Percentiles rank a stretch among this genome's conserved stretches.
Conservation (phyloP, 495 filamentous ascomycete genomes). For the Penicillium antarcticum region DNA sequence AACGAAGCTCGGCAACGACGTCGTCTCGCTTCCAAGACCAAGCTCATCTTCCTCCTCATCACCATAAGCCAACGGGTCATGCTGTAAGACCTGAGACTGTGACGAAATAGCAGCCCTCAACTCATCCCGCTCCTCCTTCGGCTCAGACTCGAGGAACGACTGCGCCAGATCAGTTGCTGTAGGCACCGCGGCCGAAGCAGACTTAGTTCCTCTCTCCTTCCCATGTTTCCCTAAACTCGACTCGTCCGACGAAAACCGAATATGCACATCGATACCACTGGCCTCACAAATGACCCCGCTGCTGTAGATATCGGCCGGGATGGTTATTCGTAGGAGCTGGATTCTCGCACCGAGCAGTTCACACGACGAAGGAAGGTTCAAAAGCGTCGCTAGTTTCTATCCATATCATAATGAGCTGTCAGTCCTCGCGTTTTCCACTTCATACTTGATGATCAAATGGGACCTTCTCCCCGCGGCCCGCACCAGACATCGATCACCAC, state of each 20-base stretch:
- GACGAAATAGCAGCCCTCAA: conserved; percentile 73
- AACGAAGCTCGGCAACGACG: conserved; percentile 78
- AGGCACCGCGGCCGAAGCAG: conserved; percentile 41
- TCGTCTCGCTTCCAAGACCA: conserved; percentile 64
- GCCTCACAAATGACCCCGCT: conserved; percentile 75
- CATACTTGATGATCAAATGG: background rate
- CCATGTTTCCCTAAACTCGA: conserved; percentile 4
- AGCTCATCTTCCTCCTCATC: conserved; percentile 63
- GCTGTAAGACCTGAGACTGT: conserved; percentile 48
- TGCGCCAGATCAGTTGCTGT: conserved; percentile 81
- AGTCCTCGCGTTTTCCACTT: conserved; percentile 4
- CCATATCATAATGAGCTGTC: conserved; percentile 5
- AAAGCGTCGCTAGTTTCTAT: conserved; percentile 71
- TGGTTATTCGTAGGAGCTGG: conserved; percentile 65
- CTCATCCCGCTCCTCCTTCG: conserved; percentile 67
- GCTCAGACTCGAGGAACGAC: conserved; percentile 82
- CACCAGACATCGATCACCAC: background rate
- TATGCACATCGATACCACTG: conserved; percentile 69
- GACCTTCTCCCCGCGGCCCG: conserved; percentile 2
- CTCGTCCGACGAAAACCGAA: conserved; percentile 41
- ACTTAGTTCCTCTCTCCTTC: conserved; percentile 3
- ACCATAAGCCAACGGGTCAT: conserved; percentile 41
- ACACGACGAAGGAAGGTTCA: conserved; percentile 67
- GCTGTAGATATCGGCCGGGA: conserved; percentile 78
- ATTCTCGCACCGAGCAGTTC: conserved; percentile 68